Percentiles rank a stretch among this genome's conserved stretches.
Conservation (phyloP, 2,329 filamentous ascomycete genomes). For the Aspergillus felis region DNA sequence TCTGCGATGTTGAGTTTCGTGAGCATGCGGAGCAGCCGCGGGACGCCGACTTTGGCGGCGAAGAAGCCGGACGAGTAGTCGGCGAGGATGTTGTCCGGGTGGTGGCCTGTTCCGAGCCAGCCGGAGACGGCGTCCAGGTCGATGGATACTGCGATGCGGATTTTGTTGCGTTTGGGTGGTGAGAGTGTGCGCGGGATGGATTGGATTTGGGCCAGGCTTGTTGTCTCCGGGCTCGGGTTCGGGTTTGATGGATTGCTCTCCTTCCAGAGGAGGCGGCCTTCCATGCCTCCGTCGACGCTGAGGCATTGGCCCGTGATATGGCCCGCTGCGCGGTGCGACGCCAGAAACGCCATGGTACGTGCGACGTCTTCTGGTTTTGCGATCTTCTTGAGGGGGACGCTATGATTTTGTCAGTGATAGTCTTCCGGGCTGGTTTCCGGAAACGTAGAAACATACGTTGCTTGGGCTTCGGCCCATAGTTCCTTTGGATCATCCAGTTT, state of each 20-base stretch:
- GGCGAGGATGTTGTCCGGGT: constrained; percentile 51
- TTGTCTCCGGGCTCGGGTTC: no score
- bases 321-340: constrained; percentile 49
- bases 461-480: constrained; percentile 49
- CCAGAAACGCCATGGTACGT: constrained; percentile 47
- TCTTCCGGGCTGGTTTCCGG: not conserved
- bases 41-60: constrained; percentile 54
- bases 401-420: constrained; percentile 1
- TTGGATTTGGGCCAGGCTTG: no score
- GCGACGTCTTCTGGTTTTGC: constrained; percentile 49
- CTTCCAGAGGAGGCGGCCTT: constrained; percentile 49
- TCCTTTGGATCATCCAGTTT: constrained; percentile 49
- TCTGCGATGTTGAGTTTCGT: constrained; percentile 49
- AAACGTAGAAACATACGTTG: constrained; percentile 36
- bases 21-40: constrained; percentile 53
- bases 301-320: constrained; percentile 54
- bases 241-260: constrained; percentile 34
- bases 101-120: constrained; percentile 53
- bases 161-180: constrained; percentile 15
- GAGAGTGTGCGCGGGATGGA: constrained; percentile 12
- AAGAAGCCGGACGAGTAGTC: constrained; percentile 57
- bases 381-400: constrained; percentile 45
- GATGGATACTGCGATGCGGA: constrained; percentile 34
- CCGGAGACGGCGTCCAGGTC: constrained; percentile 60
- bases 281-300: constrained; percentile 50